Evolutionary conservation across 2,329 filamentous ascomycete species (phyloP), one percentile per base, ranked within the genome.

Genomic region (Clonostachys rosea): DNA sequence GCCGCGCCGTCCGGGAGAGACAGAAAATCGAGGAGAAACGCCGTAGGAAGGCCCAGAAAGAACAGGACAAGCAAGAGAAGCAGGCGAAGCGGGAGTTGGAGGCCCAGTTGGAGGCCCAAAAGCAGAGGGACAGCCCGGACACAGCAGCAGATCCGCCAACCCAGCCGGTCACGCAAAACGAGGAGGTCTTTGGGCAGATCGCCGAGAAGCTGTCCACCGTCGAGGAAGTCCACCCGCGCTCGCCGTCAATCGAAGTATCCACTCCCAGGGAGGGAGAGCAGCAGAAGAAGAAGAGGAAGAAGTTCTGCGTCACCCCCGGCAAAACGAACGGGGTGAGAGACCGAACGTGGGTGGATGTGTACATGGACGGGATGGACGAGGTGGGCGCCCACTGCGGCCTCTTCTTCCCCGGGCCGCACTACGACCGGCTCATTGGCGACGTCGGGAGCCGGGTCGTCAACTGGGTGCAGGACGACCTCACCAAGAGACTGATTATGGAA

Each of bases 321-420:
- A 73, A 71, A 48, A 68, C 64, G 11, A 62, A 73, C 45, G 83
- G 81, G 7, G 69, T 73, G 50, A 69, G 74, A 40, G 89, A 95
- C 61, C 69, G 78, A 5, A 80, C 84, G 14, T 96, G 91, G 91
- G 71, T 91, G 1, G 75, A 84, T 41, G 79, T 96, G 4, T 84
- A 83, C 57, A 94, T 96, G 87, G 78, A 86, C 49, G 84, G 83
- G 45, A 83, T 94, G 50, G 91, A 95, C 59, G 89, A 95, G 64
- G 87, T 95, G 1, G 84, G 81, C 7, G 91, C 91, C 10, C 91
- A 95, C 62, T 92, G 89, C 51, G 85, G 87, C 1, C 69, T 96
- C 45, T 96, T 95, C 68, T 80, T 89, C 41, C 68, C 82, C 12
- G 84, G 86, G 7, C 75, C 83, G 50, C 84, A 88, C 48, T 92